Conservation (phyloP, 2,329 filamentous ascomycete species). For the Diaporthe longicolla region DNA sequence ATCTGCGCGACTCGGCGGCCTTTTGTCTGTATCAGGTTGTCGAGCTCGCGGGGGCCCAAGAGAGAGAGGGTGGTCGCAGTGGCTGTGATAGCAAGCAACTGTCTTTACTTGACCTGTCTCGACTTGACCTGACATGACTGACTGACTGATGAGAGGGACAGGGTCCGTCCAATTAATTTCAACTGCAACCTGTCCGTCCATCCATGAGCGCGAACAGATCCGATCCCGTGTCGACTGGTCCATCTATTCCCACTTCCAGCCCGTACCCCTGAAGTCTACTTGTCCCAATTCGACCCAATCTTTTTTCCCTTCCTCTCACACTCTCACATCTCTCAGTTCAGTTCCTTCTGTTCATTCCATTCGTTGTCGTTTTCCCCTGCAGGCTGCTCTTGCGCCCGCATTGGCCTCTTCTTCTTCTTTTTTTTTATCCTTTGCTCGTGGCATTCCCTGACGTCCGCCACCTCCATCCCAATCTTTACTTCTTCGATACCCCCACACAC, state of each 20-base stretch:
- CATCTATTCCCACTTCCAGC: slow-evolving; percentile 39
- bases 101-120: slow-evolving; percentile 25
- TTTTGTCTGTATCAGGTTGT: slow-evolving; percentile 25
- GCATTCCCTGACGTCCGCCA: slow-evolving; percentile 5
- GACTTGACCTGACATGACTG: background rate
- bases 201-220: slow-evolving; percentile 32
- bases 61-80: background rate
- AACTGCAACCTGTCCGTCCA: slow-evolving; percentile 38
- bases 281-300: slow-evolving; percentile 31
- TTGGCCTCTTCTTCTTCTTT: slow-evolving; percentile 16
- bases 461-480: slow-evolving; percentile 30
- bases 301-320: slow-evolving; percentile 19
- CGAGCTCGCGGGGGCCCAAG: background rate
- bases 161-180: slow-evolving; percentile 41
- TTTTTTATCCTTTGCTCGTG: slow-evolving; percentile 8
- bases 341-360: slow-evolving; percentile 9
- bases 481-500: slow-evolving; percentile 31
- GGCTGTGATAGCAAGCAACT: background rate
- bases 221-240: slow-evolving; percentile 30
- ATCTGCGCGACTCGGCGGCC: background rate
- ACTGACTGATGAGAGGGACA: slow-evolving; percentile 30
- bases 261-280: slow-evolving; percentile 42
- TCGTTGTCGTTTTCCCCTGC: slow-evolving; percentile 20
- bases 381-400: slow-evolving; percentile 28
- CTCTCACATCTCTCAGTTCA: slow-evolving; percentile 26